Evolutionary conservation across 2,329 filamentous ascomycete species (phyloP), one percentile per base, ranked within the genome.

Genomic region (Fusarium longipes): DNA sequence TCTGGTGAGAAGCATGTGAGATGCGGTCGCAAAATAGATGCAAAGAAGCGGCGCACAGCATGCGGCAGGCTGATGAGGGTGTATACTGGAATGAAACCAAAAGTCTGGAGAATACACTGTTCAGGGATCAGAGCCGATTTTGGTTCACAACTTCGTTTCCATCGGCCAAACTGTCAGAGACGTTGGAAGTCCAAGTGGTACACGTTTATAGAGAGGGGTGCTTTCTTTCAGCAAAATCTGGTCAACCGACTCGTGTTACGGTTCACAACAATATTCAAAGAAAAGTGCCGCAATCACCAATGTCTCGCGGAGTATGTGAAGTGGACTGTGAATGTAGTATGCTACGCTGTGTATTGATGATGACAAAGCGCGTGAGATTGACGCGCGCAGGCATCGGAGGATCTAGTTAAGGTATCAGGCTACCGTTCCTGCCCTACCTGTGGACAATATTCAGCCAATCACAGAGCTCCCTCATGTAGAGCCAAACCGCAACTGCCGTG

Each of bases 321-420:
- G 18, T 43, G 17, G 14, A 58, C 38, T 17, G 9, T 15, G 35
- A 40, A 15, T 40, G 22, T 40, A 10, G 17, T 42, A 42, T 29
- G 8, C 8, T 42, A 42, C 18, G 8, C 8, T 18, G 6, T 18
- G 40, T 30, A 24, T 12, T 48, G 25, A 14, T 30, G 29, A 29
- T 63, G 43, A 42, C 25, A 39, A 45, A 58, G 67, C 70, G 59
- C 67, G 67, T 67, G 64, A 70, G 65, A 51, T 67, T 56, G 67
- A 67, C 53, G 58, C 64, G 65, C 51, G 33, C 51, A 64, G 44
- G 53, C 53, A 68, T 47, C 27, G 5, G 15, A 35, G 20, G 20
- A 25, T 18, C 1, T 17, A 43, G 8, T 17, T 14, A 43, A 29
- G n/a, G 40, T 32, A 36, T 44, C 44, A 36, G 33, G 47, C 51